Base-by-base conservation (phyloP, 2,329 filamentous ascomycete species). In the Colletotrichum sansevieriae region DNA sequence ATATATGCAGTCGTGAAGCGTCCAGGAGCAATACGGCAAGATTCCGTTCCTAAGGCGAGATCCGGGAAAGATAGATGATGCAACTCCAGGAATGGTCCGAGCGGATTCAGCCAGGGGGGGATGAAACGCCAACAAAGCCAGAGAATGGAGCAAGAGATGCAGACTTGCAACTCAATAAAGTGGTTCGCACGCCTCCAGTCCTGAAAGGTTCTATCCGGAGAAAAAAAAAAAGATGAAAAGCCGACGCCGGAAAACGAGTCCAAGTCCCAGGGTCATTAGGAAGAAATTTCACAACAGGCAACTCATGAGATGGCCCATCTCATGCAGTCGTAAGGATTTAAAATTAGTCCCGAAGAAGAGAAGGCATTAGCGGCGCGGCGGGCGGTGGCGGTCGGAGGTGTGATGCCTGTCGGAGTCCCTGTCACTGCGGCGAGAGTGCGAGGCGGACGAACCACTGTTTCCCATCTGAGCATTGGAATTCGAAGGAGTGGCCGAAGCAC, bases 331-430 rank as follows among this genome's bases (percentile, higher is more conserved):
- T 22, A 52, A 39, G 52, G 61, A 47, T 58, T 58, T 64, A 65
- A 47, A 69, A 13, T 37, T 51, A 39, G 61, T 20, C 57, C 57
- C 65, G 41, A 10, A 54, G 35, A 47, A 56, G 66, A 33, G 57
- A 63, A 39, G 43, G 66, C 56, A 67, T 75, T 78, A 81, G 74
- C 80, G 79, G 68, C 79, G 79, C 56, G 77, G 74, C 63, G 78
- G 74, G 67, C 81, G 79, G 68, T 80, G 78, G 71, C 81, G 80
- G 71, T 81, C 79, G 20, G 76, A 75, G 61, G 76, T 73, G 66
- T 79, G 78, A 60, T 77, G 74, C 75, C 80, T 81, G 72, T 82
- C 80, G 74, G 75, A 75, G 67, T 83, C 82, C 74, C 80, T 77
- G 66, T 82, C 80, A 78, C 75, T 80, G 76, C 81, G 80, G 74